Evolutionary conservation across 192 early-diverging fungal genomes (phyloP), one percentile per base, ranked within the genome.

Genomic region (Rhizophlyctis rosea): DNA sequence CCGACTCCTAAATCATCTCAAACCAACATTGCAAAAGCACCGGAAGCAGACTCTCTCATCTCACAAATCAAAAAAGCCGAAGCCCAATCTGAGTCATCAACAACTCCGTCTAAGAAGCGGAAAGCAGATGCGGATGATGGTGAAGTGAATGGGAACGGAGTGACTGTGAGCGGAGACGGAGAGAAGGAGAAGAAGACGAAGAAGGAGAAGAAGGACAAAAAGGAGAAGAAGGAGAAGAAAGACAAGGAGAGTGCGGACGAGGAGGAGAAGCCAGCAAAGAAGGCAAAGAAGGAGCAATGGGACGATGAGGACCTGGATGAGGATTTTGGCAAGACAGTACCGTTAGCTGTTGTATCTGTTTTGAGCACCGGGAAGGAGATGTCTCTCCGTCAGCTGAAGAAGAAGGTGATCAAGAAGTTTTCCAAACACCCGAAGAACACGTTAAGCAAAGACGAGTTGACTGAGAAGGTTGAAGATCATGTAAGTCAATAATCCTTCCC

Each of bases 31-130:
- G 69, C 67, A n/a, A 54, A 48, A 18, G 59, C 70, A 0, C 73
- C 73, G 33, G 55, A 52, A 25, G 29, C 73, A 0, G 70, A 63
- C 9, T 71, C 73, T 1, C 48, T 79, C 23, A 68, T 79, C 18
- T 65, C 63, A 14, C 71, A 79, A 62, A 52, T 79, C 50, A 62
- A 73, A 48, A 64, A 59, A 3, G 61, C 57, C 18, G 69, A 65
- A 29, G 39, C 54, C 36, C 51, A 4, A 29, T 30, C 31, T 39
- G n/a, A 21, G 16, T 14, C 33, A 36, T 3, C 33, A 34, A 16
- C 56, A 4, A 21, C 3, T 30, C 18, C 39, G 27, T 11, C 7
- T 16, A 60, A 33, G n/a, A 61, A 36, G 44, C 27, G 23, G 3
- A 34, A 31, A 24, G 48, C 30, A 39, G 23, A 28, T 2, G n/a